These are phyloP conservation scores for Epicoccum sorghinum DNA, from an alignment of 2,329 filamentous ascomycete genomes.

Conservation along the genomic window DNA sequence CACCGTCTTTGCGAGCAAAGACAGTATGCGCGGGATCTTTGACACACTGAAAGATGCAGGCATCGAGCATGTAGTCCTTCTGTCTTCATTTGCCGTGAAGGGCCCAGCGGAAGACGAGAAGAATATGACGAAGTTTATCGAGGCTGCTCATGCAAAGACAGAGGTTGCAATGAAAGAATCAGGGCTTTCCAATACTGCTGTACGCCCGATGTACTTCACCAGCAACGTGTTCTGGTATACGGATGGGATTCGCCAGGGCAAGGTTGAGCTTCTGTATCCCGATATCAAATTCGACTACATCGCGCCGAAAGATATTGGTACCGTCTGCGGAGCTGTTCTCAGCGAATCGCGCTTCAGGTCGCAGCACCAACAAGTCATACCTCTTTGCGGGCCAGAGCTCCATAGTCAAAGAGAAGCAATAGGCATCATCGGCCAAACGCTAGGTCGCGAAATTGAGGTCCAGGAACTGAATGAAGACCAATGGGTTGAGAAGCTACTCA, in stretches of 20 bases:
- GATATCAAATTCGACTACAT: not conserved
- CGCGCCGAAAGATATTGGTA: not conserved
- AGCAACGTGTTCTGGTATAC: not conserved
- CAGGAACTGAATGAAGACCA: not conserved
- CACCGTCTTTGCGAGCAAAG: not conserved
- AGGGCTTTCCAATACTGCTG: not conserved
- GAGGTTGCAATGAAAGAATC: not conserved
- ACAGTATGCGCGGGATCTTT: not conserved
- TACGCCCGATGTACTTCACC: not conserved
- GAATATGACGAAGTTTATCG: not conserved
- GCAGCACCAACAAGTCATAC: not conserved
- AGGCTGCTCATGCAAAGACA: not conserved
- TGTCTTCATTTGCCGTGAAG: not conserved
- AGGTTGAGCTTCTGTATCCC: not conserved
- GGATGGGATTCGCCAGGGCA: not conserved
- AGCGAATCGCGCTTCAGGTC: not conserved
- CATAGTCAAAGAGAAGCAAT: not conserved
- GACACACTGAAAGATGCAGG: not conserved
- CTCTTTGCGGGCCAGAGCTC: not conserved
- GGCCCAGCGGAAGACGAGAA: not conserved
- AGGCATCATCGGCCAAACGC: not conserved
- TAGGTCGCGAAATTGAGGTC: not conserved
- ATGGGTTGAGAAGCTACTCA: not conserved
- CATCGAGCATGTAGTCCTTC: not conserved
- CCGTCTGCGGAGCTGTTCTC: not conserved